phyloP scores from a whole-genome alignment of 23 red algal species.

The Gracilaria domingensis region DNA sequence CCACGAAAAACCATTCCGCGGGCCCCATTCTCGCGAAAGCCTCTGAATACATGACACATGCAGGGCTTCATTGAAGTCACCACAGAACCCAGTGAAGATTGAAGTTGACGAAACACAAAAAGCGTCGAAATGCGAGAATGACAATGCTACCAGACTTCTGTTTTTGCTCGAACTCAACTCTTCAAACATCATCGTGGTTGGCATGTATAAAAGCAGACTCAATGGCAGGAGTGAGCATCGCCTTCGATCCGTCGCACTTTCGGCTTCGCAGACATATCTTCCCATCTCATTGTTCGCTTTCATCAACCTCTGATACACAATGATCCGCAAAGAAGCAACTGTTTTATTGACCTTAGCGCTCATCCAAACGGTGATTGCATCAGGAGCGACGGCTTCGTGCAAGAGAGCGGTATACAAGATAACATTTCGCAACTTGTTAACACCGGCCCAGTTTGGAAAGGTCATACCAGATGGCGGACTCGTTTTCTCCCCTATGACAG shows the following conservation, averaged over 20 bases:
- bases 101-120: neutral
- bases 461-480: conserved; percentile 22
- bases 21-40: neutral
- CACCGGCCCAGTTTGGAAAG: conserved; percentile 12
- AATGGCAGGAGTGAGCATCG: too few relatives aligned
- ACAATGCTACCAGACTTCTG: neutral
- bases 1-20: neutral
- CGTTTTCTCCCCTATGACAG: conserved; percentile 43
- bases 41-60: neutral
- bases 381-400: neutral
- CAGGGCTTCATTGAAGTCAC: neutral
- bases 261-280: too few relatives aligned
- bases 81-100: neutral
- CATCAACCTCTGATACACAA: neutral
- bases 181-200: neutral
- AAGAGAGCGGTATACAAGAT: neutral
- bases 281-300: too few relatives aligned
- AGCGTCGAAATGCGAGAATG: neutral
- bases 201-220: conserved; percentile 16
- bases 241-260: too few relatives aligned
- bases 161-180: neutral
- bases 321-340: neutral
- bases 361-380: neutral
- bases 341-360: neutral
- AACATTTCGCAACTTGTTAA: conserved; percentile 44